These are phyloP conservation scores for Cladophialophora exuberans DNA, from an alignment of 2,329 filamentous ascomycete genomes.

Conservation along the genomic window DNA sequence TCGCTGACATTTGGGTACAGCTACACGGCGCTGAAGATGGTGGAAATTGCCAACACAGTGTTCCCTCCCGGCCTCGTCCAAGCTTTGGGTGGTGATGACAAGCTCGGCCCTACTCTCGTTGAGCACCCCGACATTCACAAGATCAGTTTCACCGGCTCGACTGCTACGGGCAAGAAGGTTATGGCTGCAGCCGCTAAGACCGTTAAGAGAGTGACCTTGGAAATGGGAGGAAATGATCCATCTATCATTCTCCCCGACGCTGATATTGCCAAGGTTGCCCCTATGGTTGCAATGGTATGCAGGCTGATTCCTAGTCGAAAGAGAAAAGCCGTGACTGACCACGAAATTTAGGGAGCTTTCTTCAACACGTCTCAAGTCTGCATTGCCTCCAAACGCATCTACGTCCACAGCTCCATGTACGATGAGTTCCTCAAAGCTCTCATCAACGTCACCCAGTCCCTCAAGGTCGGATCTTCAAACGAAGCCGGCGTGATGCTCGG, in stretches of 20 bases:
- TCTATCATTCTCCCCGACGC: constrained; percentile 62
- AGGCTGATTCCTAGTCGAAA: background rate
- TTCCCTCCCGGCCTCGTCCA: constrained; percentile 67
- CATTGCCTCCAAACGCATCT: constrained; percentile 58
- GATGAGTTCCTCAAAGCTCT: constrained; percentile 51
- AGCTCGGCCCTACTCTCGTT: constrained; percentile 62
- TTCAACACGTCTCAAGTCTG: constrained; percentile 63
- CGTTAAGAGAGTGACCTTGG: constrained; percentile 63
- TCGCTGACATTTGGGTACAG: constrained; percentile 2
- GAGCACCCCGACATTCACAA: constrained; percentile 62
- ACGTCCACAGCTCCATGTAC: constrained; percentile 60
- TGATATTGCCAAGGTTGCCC: constrained; percentile 55
- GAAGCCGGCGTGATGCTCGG: constrained; percentile 56
- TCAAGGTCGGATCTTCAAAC: constrained; percentile 37
- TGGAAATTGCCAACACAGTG: constrained; percentile 60
- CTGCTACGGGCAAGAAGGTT: constrained; percentile 61
- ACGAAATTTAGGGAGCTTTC: constrained; percentile 47
- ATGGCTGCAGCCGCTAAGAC: constrained; percentile 59
- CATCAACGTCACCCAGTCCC: constrained; percentile 41
- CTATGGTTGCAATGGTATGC: constrained; percentile 48
- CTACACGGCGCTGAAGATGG: constrained; percentile 54
- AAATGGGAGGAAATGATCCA: constrained; percentile 65
- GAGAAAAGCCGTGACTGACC: background rate
- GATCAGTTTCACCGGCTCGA: constrained; percentile 66
- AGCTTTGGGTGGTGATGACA: constrained; percentile 62